phyloP scores from a whole-genome alignment of 1,139 yeast species.

The Kodamaea ohmeri region DNA sequence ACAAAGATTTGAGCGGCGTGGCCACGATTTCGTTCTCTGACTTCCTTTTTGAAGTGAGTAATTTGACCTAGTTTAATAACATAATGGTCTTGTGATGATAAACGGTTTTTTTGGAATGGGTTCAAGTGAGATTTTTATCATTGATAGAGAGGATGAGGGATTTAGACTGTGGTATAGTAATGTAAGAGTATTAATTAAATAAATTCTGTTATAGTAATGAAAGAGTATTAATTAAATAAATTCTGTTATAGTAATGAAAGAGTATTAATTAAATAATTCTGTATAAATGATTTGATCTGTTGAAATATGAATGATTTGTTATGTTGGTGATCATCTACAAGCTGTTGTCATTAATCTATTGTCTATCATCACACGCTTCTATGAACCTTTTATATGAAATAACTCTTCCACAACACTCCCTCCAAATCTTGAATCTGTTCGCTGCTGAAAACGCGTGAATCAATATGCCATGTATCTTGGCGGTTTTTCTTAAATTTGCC shows the following conservation, averaged over 20 bases:
- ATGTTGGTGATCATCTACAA: too few relatives aligned
- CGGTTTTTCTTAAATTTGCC: conserved; percentile 88
- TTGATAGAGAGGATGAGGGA: too few relatives aligned
- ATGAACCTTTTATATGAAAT: conserved; percentile 56
- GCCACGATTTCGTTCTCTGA: conserved; percentile 78
- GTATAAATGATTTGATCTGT: background rate
- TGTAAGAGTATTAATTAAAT: background rate
- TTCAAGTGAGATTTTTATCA: too few relatives aligned
- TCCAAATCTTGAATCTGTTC: conserved; percentile 88
- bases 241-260: too few relatives aligned
- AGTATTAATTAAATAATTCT: background rate
- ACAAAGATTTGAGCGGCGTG: conserved; percentile 70
- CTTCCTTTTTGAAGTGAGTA: conserved; percentile 63
- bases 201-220: background rate
- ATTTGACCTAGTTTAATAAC: conserved; percentile 20
- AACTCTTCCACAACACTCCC: conserved; percentile 92
- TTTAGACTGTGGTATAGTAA: too few relatives aligned
- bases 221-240: background rate
- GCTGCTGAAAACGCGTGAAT: conserved; percentile 68
- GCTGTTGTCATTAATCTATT: background rate
- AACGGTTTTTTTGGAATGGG: too few relatives aligned
- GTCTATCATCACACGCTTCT: too few relatives aligned
- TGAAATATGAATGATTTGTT: too few relatives aligned
- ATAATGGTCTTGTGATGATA: background rate
- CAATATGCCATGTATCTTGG: conserved; percentile 96